Conservation (phyloP, 805 yeast genomes). For the Candida insectalens region DNA sequence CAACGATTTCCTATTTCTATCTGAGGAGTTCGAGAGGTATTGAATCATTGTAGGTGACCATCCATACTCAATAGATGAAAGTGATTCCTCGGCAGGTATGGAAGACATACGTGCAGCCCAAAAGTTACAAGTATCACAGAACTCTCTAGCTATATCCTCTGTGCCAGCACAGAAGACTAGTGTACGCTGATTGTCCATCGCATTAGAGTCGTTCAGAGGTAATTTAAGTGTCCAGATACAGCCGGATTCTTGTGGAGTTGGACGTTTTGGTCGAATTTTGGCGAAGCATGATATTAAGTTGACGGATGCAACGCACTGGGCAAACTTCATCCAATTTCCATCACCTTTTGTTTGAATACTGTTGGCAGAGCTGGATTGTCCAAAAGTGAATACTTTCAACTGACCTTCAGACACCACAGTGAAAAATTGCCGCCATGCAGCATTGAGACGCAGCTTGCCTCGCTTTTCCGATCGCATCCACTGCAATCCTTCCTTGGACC, state of each 20-base stretch:
- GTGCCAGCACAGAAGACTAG: slow-evolving; percentile 61
- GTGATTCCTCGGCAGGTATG: slow-evolving; percentile 64
- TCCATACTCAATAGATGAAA: slow-evolving; percentile 75
- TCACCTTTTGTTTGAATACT: slow-evolving; percentile 24
- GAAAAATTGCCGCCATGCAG: slow-evolving; percentile 38
- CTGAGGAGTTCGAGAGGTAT: slow-evolving; percentile 4
- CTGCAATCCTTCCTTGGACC: slow-evolving; percentile 66
- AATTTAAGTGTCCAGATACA: slow-evolving; percentile 47
- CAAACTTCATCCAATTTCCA: slow-evolving; percentile 63
- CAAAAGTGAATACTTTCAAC: slow-evolving; percentile 46
- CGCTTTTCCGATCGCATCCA: no score
- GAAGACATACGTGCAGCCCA: slow-evolving; percentile 86
- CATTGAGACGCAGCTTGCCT: slow-evolving; percentile 18
- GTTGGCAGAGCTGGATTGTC: slow-evolving; percentile 8
- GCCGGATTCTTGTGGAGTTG: slow-evolving; percentile 19
- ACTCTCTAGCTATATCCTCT: slow-evolving; percentile 55
- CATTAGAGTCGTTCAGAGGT: slow-evolving; percentile 31
- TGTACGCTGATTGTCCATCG: slow-evolving; percentile 20
- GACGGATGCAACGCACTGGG: slow-evolving; percentile 44
- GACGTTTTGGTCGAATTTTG: slow-evolving; percentile 14
- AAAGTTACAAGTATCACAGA: slow-evolving; percentile 71
- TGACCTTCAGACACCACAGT: slow-evolving; percentile 66
- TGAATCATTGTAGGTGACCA: slow-evolving; percentile 39
- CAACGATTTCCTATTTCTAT: slow-evolving; percentile 2
- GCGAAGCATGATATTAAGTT: slow-evolving; percentile 45